phyloP scores from a whole-genome alignment of 2,329 filamentous ascomycete species.

The Alternaria sp. region DNA sequence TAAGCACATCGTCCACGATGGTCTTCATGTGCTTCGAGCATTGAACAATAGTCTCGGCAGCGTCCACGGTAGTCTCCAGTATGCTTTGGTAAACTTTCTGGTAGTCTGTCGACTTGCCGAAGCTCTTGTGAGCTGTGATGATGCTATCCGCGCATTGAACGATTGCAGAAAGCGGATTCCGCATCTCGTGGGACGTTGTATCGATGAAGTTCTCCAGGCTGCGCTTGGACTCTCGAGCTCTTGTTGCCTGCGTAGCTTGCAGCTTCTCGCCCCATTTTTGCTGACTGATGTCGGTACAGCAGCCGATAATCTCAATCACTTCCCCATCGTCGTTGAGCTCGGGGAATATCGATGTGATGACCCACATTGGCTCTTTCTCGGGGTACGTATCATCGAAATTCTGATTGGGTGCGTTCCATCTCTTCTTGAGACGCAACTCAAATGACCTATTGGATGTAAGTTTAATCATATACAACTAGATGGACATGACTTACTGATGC shows the following conservation, averaged over 20 bases:
- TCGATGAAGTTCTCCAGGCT: conserved; percentile 45
- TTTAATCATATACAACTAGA: background rate
- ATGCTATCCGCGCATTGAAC: conserved; percentile 53
- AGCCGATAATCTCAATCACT: conserved; percentile 44
- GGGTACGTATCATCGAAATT: conserved; percentile 15
- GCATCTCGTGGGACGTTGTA: conserved; percentile 53
- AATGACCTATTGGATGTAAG: conserved; percentile 26
- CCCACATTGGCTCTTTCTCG: conserved; percentile 37
- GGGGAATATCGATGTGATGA: conserved; percentile 42
- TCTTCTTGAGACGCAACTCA: conserved; percentile 51
- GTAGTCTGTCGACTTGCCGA: conserved; percentile 11
- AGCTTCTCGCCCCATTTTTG: conserved; percentile 49
- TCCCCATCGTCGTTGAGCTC: conserved; percentile 33
- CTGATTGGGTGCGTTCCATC: conserved; percentile 39
- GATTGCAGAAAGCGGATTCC: conserved; percentile 55
- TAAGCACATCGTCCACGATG: conserved; percentile 52
- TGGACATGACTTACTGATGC: conserved; percentile 20
- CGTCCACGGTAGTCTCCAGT: conserved; percentile 38
- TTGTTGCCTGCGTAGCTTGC: conserved; percentile 37
- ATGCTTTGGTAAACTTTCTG: conserved; percentile 23
- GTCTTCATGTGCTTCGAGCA: conserved; percentile 57
- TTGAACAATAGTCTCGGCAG: conserved; percentile 54
- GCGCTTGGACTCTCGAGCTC: conserved; percentile 28
- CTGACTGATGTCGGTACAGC: conserved; percentile 47
- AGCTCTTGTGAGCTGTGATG: conserved; percentile 20